Evolutionary conservation across 768 basidiomycete genomes (phyloP).

Genomic region (Podaxis sp.): DNA sequence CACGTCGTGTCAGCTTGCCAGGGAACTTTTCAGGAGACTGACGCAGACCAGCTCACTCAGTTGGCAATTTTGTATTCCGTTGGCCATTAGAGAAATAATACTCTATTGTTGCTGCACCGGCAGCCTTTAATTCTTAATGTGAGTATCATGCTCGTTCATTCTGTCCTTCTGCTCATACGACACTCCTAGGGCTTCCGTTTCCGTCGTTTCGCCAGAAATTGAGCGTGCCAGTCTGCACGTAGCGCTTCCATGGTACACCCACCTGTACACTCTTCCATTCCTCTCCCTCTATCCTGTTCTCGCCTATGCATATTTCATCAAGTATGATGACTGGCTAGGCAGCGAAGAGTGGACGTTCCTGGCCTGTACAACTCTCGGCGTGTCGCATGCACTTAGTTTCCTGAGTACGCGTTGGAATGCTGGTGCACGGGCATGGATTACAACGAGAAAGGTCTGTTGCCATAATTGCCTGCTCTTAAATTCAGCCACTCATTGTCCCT

Average conservation of each 20-base stretch:
- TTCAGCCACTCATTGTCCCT: neutral
- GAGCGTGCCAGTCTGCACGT: slow-evolving; percentile 65
- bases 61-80: neutral
- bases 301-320: slow-evolving; percentile 89
- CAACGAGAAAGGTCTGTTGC: slow-evolving; percentile 63
- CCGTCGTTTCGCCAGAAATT: slow-evolving; percentile 67
- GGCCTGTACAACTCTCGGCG: slow-evolving; percentile 81
- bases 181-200: slow-evolving; percentile 42
- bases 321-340: slow-evolving; percentile 87
- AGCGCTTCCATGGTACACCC: slow-evolving; percentile 64
- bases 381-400: slow-evolving; percentile 90
- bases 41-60: neutral
- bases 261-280: slow-evolving; percentile 77
- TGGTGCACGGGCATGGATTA: slow-evolving; percentile 75
- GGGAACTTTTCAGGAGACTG: neutral
- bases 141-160: neutral
- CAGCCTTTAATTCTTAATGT: slow-evolving; percentile 17
- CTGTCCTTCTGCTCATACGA: slow-evolving; percentile 8
- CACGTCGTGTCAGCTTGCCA: slow-evolving; percentile 8
- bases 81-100: slow-evolving; percentile 7
- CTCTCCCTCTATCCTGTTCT: slow-evolving; percentile 80
- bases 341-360: slow-evolving; percentile 99
- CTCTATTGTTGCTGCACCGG: slow-evolving; percentile 9
- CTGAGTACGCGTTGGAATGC: slow-evolving; percentile 89
- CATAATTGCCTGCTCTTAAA: neutral